These are phyloP conservation scores for Quercus gilva DNA, from an alignment of 306 rosid genomes.

Conservation along the genomic window DNA sequence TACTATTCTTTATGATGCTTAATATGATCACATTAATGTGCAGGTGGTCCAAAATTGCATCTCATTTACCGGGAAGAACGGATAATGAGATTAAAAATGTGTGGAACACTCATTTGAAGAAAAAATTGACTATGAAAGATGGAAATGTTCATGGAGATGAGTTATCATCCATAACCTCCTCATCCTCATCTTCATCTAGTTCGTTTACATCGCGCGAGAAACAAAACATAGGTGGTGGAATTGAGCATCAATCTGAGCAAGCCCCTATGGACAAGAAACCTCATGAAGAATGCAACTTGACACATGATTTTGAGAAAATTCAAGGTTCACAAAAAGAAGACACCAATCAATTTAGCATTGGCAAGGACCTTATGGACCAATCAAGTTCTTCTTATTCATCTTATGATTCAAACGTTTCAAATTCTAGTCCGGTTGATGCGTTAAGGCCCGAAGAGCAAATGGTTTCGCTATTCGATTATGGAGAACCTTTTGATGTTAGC, in stretches of 20 bases:
- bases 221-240: not conserved
- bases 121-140: constrained; percentile 36
- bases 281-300: not conserved
- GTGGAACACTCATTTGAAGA: constrained; percentile 96
- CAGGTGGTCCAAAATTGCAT: constrained; percentile 95
- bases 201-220: constrained; percentile 31
- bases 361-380: constrained; percentile 31
- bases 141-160: constrained; percentile 26
- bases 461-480: constrained; percentile 26
- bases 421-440: constrained; percentile 22
- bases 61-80: constrained; percentile 76
- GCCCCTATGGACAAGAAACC: constrained; percentile 20
- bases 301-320: constrained; percentile 10
- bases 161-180: constrained; percentile 53
- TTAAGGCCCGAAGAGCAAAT: constrained; percentile 28
- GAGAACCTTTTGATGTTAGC: constrained; percentile 29
- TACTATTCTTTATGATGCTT: not conserved
- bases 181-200: constrained; percentile 56
- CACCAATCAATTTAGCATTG: constrained; percentile 14
- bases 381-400: constrained; percentile 31
- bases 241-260: constrained; percentile 6
- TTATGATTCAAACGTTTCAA: constrained; percentile 41
- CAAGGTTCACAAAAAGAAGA: constrained; percentile 23
- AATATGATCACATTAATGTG: not conserved
- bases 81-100: constrained; percentile 95